phyloP scores from a whole-genome alignment of 176 grass and related monocot species.

The Dendrocalamus sinicus region DNA sequence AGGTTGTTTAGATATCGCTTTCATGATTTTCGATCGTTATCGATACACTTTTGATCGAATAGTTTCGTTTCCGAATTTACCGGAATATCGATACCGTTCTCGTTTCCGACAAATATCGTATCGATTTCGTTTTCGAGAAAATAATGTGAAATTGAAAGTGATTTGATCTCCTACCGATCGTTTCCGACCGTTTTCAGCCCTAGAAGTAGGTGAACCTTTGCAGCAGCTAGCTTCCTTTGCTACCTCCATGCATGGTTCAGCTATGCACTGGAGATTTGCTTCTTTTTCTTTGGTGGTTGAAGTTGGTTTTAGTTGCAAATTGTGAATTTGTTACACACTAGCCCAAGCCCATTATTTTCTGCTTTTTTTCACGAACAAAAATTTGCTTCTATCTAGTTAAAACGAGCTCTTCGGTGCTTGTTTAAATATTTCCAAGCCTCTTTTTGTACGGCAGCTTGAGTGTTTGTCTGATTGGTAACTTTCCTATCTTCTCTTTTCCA shows the following conservation, averaged over 20 bases:
- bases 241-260: not conserved
- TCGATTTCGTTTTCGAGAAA: too few relatives aligned
- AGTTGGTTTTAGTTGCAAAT: not conserved
- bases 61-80: too few relatives aligned
- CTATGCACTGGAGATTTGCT: not conserved
- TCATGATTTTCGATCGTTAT: too few relatives aligned
- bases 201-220: slow-evolving; percentile 1
- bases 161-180: too few relatives aligned
- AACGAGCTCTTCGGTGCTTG: not conserved
- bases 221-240: slow-evolving; percentile 15
- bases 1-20: too few relatives aligned
- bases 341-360: slow-evolving; percentile 42
- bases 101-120: too few relatives aligned
- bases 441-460: not conserved
- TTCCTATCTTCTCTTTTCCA: slow-evolving; percentile 26
- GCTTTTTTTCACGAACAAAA: slow-evolving; percentile 5
- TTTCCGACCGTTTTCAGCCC: too few relatives aligned
- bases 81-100: too few relatives aligned
- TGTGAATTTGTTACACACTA: not conserved
- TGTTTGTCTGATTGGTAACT: slow-evolving; percentile 25
- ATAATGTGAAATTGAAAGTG: too few relatives aligned
- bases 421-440: not conserved
- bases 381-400: not conserved
- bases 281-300: not conserved
- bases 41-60: too few relatives aligned